Percentiles rank a stretch among this genome's conserved stretches.
Evolutionary conservation across 2,329 filamentous ascomycete genomes (phyloP).

Genomic region (Pyrenochaeta sp.): DNA sequence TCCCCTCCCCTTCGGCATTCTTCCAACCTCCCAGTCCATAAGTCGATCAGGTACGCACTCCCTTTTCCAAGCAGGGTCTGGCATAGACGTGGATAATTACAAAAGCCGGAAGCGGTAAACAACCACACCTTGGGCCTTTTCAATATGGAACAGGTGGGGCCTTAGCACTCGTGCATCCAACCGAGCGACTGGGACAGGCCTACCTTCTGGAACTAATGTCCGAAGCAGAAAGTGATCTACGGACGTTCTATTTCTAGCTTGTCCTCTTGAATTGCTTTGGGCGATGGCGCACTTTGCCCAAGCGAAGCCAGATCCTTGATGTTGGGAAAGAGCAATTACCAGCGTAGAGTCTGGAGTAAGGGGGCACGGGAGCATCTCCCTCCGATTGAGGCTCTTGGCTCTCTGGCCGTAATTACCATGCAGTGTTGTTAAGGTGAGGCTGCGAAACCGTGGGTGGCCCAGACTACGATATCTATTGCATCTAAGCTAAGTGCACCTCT

Average conservation of each 20-base stretch:
- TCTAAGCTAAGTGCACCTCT: neutral
- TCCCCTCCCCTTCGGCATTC: slow-evolving; percentile 6
- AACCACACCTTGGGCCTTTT: slow-evolving; percentile 14
- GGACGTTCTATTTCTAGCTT: slow-evolving; percentile 24
- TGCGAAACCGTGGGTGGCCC: neutral
- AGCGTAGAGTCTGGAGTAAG: too few species aligned
- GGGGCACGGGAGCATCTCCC: too few species aligned
- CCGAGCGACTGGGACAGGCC: slow-evolving; percentile 36
- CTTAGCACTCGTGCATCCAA: slow-evolving; percentile 32
- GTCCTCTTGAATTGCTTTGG: slow-evolving; percentile 7
- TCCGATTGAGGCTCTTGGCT: slow-evolving; percentile 15
- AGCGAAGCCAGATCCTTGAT: slow-evolving; percentile 9
- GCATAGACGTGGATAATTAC: slow-evolving; percentile 29
- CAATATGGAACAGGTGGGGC: slow-evolving; percentile 32
- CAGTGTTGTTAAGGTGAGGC: neutral
- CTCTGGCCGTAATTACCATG: neutral
- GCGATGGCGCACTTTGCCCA: slow-evolving; percentile 9
- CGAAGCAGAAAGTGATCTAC: slow-evolving; percentile 26
- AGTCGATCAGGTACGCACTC: slow-evolving; percentile 22
- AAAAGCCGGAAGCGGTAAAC: slow-evolving; percentile 21
- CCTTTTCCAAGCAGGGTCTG: too few species aligned
- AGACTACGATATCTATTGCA: neutral
- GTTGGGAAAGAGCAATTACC: slow-evolving; percentile 14
- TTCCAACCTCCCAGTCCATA: slow-evolving; percentile 16
- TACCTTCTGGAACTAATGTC: slow-evolving; percentile 18